Evolutionary conservation across 2,329 filamentous ascomycete species (phyloP).

Genomic region (Colletotrichum karsti): DNA sequence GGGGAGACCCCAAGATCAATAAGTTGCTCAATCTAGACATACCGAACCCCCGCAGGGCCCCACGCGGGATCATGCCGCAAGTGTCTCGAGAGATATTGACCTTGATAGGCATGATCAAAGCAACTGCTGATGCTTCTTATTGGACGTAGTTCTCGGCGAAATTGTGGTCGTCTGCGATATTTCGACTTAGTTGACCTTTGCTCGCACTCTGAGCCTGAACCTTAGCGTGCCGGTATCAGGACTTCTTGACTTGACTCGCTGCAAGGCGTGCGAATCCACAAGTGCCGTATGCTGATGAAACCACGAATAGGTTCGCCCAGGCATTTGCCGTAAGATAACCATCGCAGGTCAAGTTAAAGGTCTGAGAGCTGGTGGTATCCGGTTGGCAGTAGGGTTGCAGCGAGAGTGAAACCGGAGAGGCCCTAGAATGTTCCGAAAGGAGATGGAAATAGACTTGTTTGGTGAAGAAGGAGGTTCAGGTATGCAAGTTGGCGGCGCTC

Average conservation of each 20-base stretch:
- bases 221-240: background rate
- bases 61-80: conserved; percentile 16
- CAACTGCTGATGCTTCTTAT: background rate
- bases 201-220: background rate
- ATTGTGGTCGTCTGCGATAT: conserved; percentile 1
- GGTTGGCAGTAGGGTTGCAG: background rate
- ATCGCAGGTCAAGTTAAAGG: background rate
- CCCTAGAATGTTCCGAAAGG: conserved; percentile 11
- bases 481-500: background rate
- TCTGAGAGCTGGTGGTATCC: background rate
- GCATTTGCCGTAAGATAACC: background rate
- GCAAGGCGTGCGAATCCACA: background rate
- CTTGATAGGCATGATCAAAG: conserved; percentile 10
- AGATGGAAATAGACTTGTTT: conserved; percentile 5
- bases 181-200: background rate
- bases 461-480: background rate
- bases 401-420: conserved; percentile 15
- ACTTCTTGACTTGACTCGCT: background rate
- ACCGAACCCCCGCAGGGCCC: background rate
- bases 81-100: background rate
- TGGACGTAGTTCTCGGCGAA: conserved; percentile 12
- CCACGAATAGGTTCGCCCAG: background rate
- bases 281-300: conserved; percentile 4
- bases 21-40: conserved; percentile 4
- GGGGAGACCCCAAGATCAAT: background rate